Percentiles rank a stretch among this genome's conserved stretches.
These are phyloP conservation scores for Tinospora cordifolia DNA, from an alignment of 164 flowering plant species.

Conservation along the genomic window DNA sequence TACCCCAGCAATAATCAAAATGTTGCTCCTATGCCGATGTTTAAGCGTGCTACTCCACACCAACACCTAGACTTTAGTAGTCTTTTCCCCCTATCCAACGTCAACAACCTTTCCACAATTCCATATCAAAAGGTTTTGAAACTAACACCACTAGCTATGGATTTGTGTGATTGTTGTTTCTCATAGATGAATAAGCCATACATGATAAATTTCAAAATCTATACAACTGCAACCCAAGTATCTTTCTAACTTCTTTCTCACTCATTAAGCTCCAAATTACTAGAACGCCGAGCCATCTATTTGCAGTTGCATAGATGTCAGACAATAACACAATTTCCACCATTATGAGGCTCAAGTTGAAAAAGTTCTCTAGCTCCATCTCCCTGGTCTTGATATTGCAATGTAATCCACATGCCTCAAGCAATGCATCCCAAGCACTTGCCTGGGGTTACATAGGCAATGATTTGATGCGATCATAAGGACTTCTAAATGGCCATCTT, in stretches of 20 bases:
- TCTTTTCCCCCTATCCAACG: neutral
- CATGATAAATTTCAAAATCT: neutral
- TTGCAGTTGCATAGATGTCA: slow-evolving; percentile 52
- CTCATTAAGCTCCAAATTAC: slow-evolving; percentile 38
- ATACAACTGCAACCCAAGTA: slow-evolving; percentile 48
- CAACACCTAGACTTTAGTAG: neutral
- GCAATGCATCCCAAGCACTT: slow-evolving; percentile 65
- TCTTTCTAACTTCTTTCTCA: slow-evolving; percentile 36
- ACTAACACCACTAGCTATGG: neutral
- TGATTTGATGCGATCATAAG: slow-evolving; percentile 43
- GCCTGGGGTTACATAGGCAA: slow-evolving; percentile 52
- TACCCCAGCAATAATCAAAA: neutral
- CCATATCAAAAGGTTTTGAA: neutral
- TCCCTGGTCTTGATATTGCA: slow-evolving; percentile 41
- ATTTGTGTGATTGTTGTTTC: neutral
- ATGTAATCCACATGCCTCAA: slow-evolving; percentile 49
- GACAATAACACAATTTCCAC: slow-evolving; percentile 53
- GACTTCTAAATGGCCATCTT: slow-evolving; percentile 36
- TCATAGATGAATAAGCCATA: neutral
- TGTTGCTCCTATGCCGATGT: neutral
- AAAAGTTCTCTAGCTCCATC: slow-evolving; percentile 36
- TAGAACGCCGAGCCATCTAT: slow-evolving; percentile 51
- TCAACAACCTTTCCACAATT: neutral
- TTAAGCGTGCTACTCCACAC: neutral
- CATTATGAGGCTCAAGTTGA: slow-evolving; percentile 50